These are phyloP conservation scores for Coniochaeta ligniaria DNA, from an alignment of 2,329 filamentous ascomycete genomes.

Conservation along the genomic window DNA sequence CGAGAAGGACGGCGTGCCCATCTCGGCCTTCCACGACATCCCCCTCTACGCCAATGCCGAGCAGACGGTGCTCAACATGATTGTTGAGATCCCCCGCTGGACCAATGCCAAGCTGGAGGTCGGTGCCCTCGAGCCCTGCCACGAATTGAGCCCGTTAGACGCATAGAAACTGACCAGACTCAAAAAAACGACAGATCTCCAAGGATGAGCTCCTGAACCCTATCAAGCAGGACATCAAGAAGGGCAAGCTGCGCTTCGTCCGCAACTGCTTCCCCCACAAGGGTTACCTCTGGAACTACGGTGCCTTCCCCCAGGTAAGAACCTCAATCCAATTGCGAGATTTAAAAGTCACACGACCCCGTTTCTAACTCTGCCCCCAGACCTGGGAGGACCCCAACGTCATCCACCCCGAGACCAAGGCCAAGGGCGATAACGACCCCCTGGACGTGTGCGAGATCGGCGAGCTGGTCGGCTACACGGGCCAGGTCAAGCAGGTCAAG, in stretches of 20 bases:
- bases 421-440: constrained; percentile 98
- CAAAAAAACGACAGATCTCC: constrained; percentile 62
- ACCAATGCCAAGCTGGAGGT: constrained; percentile 99
- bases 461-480: constrained; percentile 91
- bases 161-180: not conserved
- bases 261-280: constrained; percentile 99
- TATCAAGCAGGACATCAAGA: constrained; percentile 99
- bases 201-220: constrained; percentile 98
- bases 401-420: constrained; percentile 97
- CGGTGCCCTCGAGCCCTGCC: constrained; percentile 21
- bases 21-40: constrained; percentile 98
- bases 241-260: constrained; percentile 98
- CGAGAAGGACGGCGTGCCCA: constrained; percentile 89
- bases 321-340: not conserved
- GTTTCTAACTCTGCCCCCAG: constrained; percentile 34
- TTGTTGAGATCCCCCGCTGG: constrained; percentile 99
- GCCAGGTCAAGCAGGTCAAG: constrained; percentile 99
- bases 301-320: constrained; percentile 90
- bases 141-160: not conserved
- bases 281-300: constrained; percentile 99
- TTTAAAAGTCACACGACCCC: not conserved
- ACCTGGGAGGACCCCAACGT: constrained; percentile 99
- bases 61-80: constrained; percentile 96
- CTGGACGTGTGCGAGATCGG: constrained; percentile 99
- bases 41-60: constrained; percentile 96